A percentile compares a stretch with the other conserved stretches of the same genome.
Evolutionary conservation across 1,139 yeast species (phyloP).

Genomic region (Arxiozyma bovina): DNA sequence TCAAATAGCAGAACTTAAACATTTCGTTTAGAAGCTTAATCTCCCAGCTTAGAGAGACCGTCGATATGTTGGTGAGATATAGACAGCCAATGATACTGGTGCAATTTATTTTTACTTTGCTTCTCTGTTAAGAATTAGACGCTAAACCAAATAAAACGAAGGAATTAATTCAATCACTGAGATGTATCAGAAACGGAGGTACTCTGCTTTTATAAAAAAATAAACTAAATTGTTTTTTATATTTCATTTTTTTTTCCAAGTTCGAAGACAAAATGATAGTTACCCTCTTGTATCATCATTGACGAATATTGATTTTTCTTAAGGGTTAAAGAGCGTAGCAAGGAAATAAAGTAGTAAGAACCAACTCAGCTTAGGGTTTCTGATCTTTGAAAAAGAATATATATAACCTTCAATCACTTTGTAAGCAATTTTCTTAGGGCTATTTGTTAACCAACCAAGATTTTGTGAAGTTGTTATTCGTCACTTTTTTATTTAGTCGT

Average conservation of each 20-base stretch:
- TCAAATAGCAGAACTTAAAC: conserved; percentile 9
- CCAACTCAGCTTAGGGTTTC: background rate
- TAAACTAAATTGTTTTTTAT: background rate
- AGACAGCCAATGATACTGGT: conserved; percentile 9
- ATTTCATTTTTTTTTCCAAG: background rate
- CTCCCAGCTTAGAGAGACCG: conserved; percentile 10
- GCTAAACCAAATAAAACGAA: background rate
- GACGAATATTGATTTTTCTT: background rate
- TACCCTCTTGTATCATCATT: background rate
- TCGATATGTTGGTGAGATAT: conserved; percentile 2
- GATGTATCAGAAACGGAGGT: background rate
- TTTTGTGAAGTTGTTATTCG: too few species aligned
- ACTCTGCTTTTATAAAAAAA: too few species aligned
- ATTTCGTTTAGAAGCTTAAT: conserved; percentile 1
- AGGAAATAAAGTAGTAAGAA: background rate
- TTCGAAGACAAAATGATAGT: background rate
- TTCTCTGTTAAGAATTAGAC: background rate
- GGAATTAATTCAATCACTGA: background rate
- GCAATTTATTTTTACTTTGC: background rate
- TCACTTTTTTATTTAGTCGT: too few species aligned
- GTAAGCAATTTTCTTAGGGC: too few species aligned
- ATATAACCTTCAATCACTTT: too few species aligned
- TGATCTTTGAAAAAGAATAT: too few species aligned
- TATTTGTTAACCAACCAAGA: too few species aligned
- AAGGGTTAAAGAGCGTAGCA: background rate